Base-by-base conservation (phyloP, 1,284 basidiomycete species). In the Trametes polyzona region DNA sequence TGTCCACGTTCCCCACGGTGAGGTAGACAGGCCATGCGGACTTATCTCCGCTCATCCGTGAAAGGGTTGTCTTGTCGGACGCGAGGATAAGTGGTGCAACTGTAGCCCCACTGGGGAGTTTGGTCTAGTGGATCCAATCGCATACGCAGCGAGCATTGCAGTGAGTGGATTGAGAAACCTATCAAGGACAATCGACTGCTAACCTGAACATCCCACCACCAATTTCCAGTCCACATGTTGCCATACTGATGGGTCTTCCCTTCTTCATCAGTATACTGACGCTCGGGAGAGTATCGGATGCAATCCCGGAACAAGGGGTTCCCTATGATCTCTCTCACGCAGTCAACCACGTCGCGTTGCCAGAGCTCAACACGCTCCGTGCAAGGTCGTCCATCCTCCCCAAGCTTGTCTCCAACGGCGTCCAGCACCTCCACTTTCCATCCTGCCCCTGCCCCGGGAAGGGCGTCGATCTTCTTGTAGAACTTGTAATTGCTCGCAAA, bases 151-250 rank as follows among this genome's bases (percentile, higher is more conserved):
- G n/a, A n/a, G n/a, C n/a, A n/a, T n/a, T n/a, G n/a, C n/a, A n/a
- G n/a, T n/a, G n/a, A n/a, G n/a, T n/a, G n/a, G n/a, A n/a, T n/a
- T n/a, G n/a, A n/a, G n/a, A n/a, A n/a, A n/a, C n/a, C n/a, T n/a
- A n/a, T n/a, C n/a, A n/a, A n/a, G n/a, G n/a, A n/a, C n/a, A n/a
- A n/a, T n/a, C n/a, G n/a, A n/a, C n/a, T n/a, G 16, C 39, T 51
- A 23, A 76, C 75, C 65, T 77, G 75, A 0, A 61, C 64, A 0
- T 71, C 53, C 71, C 70, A 75, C 74, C 76, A 79, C 78, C 76
- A 79, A n/a, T 77, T 68, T 0, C 47, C 71, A 0, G 74, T 78
- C 71, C 72, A 75, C 73, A 77, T 78, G 48, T 81, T 73, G 27
- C 69, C 59, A 43, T 71, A 73, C 2, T 71, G 52, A 0, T 69